Conservation (phyloP, 192 early-diverging fungal genomes). For the Allomyces javanicus region DNA sequence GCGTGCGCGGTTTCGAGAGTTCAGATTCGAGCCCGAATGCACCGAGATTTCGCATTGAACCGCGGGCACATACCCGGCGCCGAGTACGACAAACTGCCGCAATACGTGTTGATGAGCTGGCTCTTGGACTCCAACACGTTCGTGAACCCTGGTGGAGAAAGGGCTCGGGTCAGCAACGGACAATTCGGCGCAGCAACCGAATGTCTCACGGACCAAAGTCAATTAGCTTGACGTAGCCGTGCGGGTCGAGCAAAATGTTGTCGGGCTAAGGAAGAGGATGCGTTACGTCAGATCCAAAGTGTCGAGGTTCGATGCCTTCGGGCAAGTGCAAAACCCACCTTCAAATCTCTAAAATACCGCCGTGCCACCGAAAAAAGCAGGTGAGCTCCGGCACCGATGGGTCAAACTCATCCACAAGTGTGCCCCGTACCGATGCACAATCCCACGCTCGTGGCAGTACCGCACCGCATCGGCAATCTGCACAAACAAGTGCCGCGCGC, state of each 20-base stretch:
- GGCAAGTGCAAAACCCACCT: too few species aligned
- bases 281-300: too few species aligned
- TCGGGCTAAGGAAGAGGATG: not conserved
- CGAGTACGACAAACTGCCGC: not conserved
- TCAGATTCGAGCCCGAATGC: too few species aligned
- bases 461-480: not conserved
- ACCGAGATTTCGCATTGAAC: too few species aligned
- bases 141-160: not conserved
- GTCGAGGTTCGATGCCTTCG: too few species aligned
- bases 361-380: too few species aligned
- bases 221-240: not conserved
- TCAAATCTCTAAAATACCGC: too few species aligned
- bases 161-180: too few species aligned
- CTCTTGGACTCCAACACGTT: not conserved
- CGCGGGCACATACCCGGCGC: not conserved
- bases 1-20: too few species aligned
- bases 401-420: too few species aligned
- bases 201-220: not conserved
- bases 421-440: not conserved
- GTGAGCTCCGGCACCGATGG: too few species aligned
- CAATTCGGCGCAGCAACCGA: too few species aligned
- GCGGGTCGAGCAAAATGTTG: not conserved
- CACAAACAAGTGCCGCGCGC: not conserved
- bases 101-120: not conserved
- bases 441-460: not conserved